A percentile compares a stretch with the other conserved stretches of the same genome.
phyloP scores from a whole-genome alignment of 306 rosid genomes.

The Trichosanthes cucumerina region DNA sequence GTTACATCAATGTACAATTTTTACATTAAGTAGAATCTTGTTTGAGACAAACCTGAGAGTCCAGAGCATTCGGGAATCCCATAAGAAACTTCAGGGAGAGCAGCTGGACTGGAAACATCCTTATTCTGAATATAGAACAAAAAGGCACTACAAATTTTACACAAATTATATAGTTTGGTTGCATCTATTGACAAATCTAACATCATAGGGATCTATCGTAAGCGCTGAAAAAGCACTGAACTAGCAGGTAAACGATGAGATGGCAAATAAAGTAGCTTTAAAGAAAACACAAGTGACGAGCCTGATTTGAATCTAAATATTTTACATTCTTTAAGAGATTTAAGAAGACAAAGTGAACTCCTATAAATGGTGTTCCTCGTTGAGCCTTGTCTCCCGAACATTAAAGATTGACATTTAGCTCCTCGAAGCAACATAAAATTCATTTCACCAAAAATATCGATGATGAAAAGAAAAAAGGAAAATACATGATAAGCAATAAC shows the following conservation, averaged over 20 bases:
- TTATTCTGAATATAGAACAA: conserved; percentile 38
- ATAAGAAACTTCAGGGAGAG: conserved; percentile 30
- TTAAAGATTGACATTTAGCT: background rate
- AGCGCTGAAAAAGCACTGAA: background rate
- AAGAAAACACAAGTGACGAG: background rate
- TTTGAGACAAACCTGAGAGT: conserved; percentile 41
- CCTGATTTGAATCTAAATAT: background rate
- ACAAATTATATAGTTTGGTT: background rate
- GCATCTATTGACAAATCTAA: background rate
- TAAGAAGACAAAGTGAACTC: background rate
- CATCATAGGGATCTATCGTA: background rate
- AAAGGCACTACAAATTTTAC: background rate
- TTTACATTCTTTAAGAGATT: background rate
- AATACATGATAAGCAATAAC: background rate
- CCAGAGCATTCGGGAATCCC: conserved; percentile 39
- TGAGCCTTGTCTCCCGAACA: background rate
- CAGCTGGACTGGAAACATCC: conserved; percentile 29
- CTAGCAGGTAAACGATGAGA: background rate
- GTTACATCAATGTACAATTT: background rate
- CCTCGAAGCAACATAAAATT: background rate
- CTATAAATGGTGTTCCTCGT: background rate
- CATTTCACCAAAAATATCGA: background rate
- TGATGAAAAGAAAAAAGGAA: background rate
- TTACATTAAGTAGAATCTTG: background rate
- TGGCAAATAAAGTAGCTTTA: background rate